A percentile compares a stretch with the other conserved stretches of the same genome.
Conservation (phyloP, 768 basidiomycete species). For the Kwoniella sp. region DNA sequence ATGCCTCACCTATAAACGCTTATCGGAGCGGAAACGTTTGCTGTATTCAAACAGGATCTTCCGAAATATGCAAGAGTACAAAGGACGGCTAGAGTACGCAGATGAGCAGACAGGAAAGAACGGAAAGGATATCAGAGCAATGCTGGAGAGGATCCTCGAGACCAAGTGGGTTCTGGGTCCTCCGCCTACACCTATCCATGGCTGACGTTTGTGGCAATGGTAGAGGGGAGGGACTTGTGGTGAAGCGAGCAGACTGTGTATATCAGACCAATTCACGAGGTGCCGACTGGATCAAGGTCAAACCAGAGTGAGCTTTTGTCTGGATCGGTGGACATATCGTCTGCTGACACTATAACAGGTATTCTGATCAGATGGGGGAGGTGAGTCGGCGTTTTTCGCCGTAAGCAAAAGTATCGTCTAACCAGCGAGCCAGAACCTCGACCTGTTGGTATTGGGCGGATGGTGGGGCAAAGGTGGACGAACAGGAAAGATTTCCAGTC, state of each 20-base stretch:
- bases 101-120: constrained; percentile 69
- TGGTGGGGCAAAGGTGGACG: constrained; percentile 84
- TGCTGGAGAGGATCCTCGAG: constrained; percentile 79
- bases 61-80: constrained; percentile 51
- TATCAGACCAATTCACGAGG: constrained; percentile 85
- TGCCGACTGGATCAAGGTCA: constrained; percentile 87
- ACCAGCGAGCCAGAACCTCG: constrained; percentile 82
- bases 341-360: constrained; percentile 19
- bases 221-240: constrained; percentile 86
- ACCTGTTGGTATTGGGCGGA: constrained; percentile 82
- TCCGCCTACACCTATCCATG: not conserved
- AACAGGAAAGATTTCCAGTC: constrained; percentile 79
- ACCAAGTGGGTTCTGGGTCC: constrained; percentile 48
- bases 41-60: constrained; percentile 53
- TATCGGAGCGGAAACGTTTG: constrained; percentile 73
- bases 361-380: constrained; percentile 50
- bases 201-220: not conserved
- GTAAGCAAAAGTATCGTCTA: too few relatives aligned
- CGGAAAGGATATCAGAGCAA: constrained; percentile 70
- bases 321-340: not conserved
- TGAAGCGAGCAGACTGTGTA: constrained; percentile 75
- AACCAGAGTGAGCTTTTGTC: constrained; percentile 43
- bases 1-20: constrained; percentile 66
- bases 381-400: too few relatives aligned
- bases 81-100: constrained; percentile 77